Conservation (phyloP, 2,329 filamentous ascomycete genomes). For the Ophiostoma angusticollis region DNA sequence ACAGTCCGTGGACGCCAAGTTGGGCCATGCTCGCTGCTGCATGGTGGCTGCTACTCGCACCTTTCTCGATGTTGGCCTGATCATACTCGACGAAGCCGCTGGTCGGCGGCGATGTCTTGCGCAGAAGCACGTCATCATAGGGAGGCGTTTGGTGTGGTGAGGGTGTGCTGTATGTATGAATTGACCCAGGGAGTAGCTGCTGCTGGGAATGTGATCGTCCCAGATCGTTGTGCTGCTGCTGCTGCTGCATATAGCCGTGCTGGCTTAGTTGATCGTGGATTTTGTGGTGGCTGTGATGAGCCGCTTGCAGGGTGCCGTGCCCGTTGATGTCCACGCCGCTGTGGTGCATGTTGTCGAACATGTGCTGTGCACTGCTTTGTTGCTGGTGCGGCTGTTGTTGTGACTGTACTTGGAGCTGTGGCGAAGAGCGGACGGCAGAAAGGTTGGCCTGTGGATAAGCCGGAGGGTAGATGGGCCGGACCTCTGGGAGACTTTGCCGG, state of each 20-base stretch:
- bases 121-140: constrained; percentile 29
- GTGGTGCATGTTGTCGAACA: not conserved
- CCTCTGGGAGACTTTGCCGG: constrained; percentile 39
- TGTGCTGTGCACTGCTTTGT: not conserved
- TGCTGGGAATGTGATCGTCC: constrained; percentile 13
- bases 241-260: constrained; percentile 7
- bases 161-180: constrained; percentile 22
- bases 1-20: constrained; percentile 9
- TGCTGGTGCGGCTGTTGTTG: constrained; percentile 8
- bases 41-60: constrained; percentile 1
- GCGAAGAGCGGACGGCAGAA: constrained; percentile 34
- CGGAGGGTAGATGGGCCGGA: constrained; percentile 33
- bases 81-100: constrained; percentile 3
- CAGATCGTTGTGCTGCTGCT: constrained; percentile 15
- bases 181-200: constrained; percentile 14
- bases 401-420: constrained; percentile 16
- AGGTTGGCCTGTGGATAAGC: constrained; percentile 36
- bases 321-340: not conserved
- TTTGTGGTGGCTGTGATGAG: constrained; percentile 8
- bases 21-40: not conserved
- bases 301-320: not conserved
- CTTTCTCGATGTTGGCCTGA: not conserved
- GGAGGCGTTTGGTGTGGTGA: constrained; percentile 28
- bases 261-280: constrained; percentile 1
- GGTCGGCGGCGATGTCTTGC: constrained; percentile 28